phyloP scores from a whole-genome alignment of 176 grass and related monocot species.

The Ensete ventricosum region DNA sequence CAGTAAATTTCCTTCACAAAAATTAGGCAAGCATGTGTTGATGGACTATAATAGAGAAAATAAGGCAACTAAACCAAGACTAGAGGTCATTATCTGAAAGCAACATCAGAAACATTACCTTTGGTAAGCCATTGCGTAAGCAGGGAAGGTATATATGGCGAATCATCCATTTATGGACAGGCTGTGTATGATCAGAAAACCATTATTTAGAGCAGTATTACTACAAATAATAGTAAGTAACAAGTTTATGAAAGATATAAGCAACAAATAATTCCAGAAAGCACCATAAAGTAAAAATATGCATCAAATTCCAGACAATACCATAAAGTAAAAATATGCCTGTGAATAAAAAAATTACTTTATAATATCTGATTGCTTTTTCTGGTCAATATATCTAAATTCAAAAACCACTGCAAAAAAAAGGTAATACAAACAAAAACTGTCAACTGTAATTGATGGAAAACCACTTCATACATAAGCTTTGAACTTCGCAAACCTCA shows the following conservation, averaged over 20 bases:
- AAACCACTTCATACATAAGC: too few species aligned
- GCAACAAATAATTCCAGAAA: background rate
- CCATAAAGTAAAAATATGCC: background rate
- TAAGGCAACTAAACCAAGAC: background rate
- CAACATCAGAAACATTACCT: conserved; percentile 45
- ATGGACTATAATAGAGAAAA: background rate
- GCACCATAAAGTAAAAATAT: background rate
- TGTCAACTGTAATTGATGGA: too few species aligned
- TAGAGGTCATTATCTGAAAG: background rate
- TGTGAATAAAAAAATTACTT: background rate
- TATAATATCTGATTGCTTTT: too few species aligned
- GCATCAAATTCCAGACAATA: background rate
- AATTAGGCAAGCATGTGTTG: background rate
- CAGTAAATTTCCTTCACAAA: background rate
- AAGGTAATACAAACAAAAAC: too few species aligned
- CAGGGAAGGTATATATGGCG: conserved; percentile 90
- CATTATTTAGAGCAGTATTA: conserved; percentile 10
- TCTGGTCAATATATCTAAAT: too few species aligned
- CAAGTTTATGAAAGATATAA: background rate
- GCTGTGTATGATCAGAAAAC: conserved; percentile 52
- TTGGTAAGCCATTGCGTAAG: conserved; percentile 71
- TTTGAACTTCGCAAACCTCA: too few species aligned
- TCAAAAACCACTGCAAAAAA: too few species aligned
- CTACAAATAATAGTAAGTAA: background rate
- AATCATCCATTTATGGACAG: conserved; percentile 96